Evolutionary conservation across 495 filamentous ascomycete genomes (phyloP), one percentile per base, ranked within the genome.

Genomic region (Aspergillus nanangensis): DNA sequence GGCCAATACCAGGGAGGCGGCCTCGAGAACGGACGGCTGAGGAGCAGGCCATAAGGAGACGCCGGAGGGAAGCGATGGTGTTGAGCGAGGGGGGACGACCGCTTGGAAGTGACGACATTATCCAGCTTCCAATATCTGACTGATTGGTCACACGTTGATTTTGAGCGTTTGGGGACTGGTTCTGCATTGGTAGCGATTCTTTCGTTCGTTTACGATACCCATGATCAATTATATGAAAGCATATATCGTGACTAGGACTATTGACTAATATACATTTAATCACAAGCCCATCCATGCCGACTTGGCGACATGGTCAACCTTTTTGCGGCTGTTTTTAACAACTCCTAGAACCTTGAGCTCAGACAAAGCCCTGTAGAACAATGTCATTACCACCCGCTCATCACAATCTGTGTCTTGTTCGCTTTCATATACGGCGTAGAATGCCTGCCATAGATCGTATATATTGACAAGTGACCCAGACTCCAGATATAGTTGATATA

Each of bases 401-500:
- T 76, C 60, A 29, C 74, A 69, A 15, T 72, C 67, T 5, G 77
- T 67, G 1, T 69, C 69, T 10, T 79, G 71, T 4, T 84, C 84
- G 8, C 79, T 80, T 24, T 83, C 82, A 34, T 91, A 72, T 8
- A 95, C 80, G 4, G 80, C 81, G 48, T 81, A 77, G 61, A 95
- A 97, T 1, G 93, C 89, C 18, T 84, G 79, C 89, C 88, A 96
- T 18, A 98, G 63, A 65, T 98, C 93, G 34, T 82, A 82, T 5
- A 87, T 81, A 60, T 98, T 98, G 55, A 98, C 82, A 37, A 96
- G 64, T 5, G 83, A 76, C 4, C 92, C 92, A 1, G 90, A 87
- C 67, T 97, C 92, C 14, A 91, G 77, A 62, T 95, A 96, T 21
- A 96, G 69, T 47, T 94, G 88, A 67, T 96, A 98, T 47, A 97